Conservation (phyloP, 768 basidiomycete genomes). For the Phaeotremella fagi region DNA sequence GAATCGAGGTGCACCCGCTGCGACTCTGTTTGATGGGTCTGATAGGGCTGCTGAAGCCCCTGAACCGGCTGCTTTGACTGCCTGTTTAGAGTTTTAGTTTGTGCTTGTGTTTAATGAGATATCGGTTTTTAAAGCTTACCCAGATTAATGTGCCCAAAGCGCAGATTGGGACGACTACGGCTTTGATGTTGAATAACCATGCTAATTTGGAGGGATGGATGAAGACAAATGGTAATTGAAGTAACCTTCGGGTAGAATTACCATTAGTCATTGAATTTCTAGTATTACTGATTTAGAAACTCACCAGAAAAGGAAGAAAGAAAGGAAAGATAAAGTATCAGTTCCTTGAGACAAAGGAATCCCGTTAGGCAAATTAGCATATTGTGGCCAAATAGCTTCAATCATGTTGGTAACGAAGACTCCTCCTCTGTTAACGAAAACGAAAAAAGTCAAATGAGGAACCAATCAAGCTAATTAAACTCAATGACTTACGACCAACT, state of each 20-base stretch:
- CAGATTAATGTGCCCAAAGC: conserved; percentile 34
- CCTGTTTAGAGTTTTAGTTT: conserved; percentile 7
- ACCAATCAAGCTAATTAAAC: too few species aligned
- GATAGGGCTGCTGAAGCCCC: conserved; percentile 19
- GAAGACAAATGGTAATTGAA: conserved; percentile 37
- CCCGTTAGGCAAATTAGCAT: conserved; percentile 19
- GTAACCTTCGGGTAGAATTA: conserved; percentile 11
- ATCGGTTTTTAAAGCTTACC: conserved; percentile 18
- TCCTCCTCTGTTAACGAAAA: conserved; percentile 19
- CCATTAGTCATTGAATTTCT: too few species aligned
- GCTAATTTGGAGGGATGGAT: conserved; percentile 36
- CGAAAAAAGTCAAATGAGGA: too few species aligned
- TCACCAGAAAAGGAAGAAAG: conserved; percentile 34
- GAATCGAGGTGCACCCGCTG: conserved; percentile 23
- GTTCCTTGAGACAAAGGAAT: conserved; percentile 19
- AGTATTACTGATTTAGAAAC: too few species aligned
- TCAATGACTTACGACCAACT: conserved; percentile 20
- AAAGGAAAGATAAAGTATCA: conserved; percentile 16
- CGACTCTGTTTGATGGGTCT: conserved; percentile 11
- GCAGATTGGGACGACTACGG: conserved; percentile 24
- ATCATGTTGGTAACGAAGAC: conserved; percentile 23
- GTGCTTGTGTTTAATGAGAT: conserved; percentile 6
- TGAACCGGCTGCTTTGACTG: conserved; percentile 21
- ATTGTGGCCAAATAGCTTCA: conserved; percentile 33
- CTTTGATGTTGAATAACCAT: conserved; percentile 38